Evolutionary conservation across 169 alveolate genomes (phyloP), one percentile per base, ranked within the genome.

Genomic region (Cryptosporidium parvum): DNA sequence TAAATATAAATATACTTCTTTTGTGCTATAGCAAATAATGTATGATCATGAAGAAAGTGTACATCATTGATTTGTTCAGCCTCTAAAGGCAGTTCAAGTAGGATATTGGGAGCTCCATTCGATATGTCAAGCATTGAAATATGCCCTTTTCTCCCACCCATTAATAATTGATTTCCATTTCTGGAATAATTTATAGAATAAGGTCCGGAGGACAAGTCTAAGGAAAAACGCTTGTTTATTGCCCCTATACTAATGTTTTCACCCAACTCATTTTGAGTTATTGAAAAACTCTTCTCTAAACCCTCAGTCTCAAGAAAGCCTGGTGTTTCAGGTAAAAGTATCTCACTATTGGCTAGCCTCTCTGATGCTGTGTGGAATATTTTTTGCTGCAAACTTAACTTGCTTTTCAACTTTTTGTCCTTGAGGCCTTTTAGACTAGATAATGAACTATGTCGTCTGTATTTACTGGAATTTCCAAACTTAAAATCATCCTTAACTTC

Each of bases 141-240:
- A 75, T 97, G 98, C 3, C 99, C 99, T 86, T 96, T 95, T 62
- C 93, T 94, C 23, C 99, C 99, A 18, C 98, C 98, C 52, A 97
- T 75, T 42, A 96, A 92, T 86, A 97, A 91, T 87, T 95, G 94
- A 52, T 96, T 93, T 5, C 99, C 99, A 92, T 97, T 96, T 69
- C 95, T 92, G 5, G 99, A 95, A 87, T 95, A 95, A 68, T 95
- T 97, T 67, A 96, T 59, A 26, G 65, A 52, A 92, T 97, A 97
- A 6, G 98, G 98, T 1, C 99, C 99, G 84, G 93, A 91, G 21
- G 94, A 93, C 8, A 96, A 73, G 33, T 86, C 73, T 21, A 97
- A 75, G 85, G 95, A 95, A 86, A 96, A 94, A 18, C 91, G 93
- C 85, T 91, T 92, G 33, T 89, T 86, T 29, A 69, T 16, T 16